Evolutionary conservation across 805 yeast species (phyloP).

Genomic region (Metschnikowia anglica): DNA sequence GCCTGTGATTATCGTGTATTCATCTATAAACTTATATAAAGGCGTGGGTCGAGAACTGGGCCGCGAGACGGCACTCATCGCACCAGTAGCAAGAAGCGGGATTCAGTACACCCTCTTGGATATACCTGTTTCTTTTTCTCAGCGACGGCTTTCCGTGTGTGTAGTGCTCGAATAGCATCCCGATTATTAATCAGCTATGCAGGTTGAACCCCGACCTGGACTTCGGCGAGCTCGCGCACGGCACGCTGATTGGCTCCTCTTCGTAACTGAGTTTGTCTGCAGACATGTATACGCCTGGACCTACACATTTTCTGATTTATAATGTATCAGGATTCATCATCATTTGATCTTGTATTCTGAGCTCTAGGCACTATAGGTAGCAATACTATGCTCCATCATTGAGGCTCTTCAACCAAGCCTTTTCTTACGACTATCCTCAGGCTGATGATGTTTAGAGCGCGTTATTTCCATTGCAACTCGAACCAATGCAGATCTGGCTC

Average conservation of each 20-base stretch:
- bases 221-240: conserved; percentile 2
- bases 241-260: conserved; percentile 6
- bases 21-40: conserved; percentile 3
- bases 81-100: conserved; percentile 10
- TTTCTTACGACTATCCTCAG: no score
- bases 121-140: conserved; percentile 2
- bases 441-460: no score
- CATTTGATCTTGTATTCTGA: no score
- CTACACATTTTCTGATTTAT: neutral
- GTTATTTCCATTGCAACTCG: no score
- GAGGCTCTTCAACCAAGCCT: no score
- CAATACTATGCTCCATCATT: no score
- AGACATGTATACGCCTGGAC: neutral
- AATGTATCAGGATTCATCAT: neutral
- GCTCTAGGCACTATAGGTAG: no score
- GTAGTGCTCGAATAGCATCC: conserved; percentile 12
- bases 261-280: neutral
- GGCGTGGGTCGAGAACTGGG: conserved; percentile 4
- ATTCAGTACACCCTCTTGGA: conserved; percentile 1
- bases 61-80: conserved; percentile 7
- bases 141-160: conserved; percentile 1
- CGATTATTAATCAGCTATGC: conserved; percentile 19
- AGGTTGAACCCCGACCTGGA: conserved; percentile 10
- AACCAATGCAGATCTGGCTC: neutral
- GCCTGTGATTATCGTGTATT: conserved; percentile 1